phyloP scores from a whole-genome alignment of 2,329 filamentous ascomycete genomes.

The Mycocentrospora acerina region DNA sequence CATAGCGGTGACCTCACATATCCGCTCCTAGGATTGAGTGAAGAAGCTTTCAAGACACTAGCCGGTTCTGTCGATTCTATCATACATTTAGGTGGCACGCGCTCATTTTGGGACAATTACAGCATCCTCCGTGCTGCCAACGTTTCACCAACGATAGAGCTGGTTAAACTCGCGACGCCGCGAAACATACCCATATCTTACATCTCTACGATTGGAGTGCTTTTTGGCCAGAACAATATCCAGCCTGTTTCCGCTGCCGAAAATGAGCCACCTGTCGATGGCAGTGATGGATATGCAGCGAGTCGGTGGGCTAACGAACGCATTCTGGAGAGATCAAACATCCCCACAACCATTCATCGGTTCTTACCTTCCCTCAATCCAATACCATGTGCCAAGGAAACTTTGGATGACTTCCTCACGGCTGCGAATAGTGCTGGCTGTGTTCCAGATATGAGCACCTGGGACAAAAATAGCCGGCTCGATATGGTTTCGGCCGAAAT shows the following conservation, averaged over 20 bases:
- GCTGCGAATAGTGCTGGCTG: too few species aligned
- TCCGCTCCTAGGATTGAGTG: slow-evolving; percentile 42
- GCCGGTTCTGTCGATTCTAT: slow-evolving; percentile 34
- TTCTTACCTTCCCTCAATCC: too few species aligned
- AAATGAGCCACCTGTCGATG: too few species aligned
- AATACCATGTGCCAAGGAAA: too few species aligned
- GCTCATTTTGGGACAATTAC: slow-evolving; percentile 26
- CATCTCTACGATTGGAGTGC: too few species aligned
- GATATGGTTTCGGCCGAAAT: too few species aligned
- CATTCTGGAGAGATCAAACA: slow-evolving; percentile 30
- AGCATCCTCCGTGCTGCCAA: slow-evolving; percentile 19
- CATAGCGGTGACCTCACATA: not conserved
- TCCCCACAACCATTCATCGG: slow-evolving; percentile 6
- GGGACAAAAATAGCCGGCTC: too few species aligned
- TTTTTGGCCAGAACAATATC: too few species aligned
- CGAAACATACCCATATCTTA: slow-evolving; percentile 16
- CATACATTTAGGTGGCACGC: slow-evolving; percentile 20
- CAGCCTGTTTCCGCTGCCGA: too few species aligned
- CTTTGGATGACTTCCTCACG: too few species aligned
- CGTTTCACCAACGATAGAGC: slow-evolving; percentile 10
- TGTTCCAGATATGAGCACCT: too few species aligned
- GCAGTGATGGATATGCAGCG: slow-evolving; percentile 43
- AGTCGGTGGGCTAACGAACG: slow-evolving; percentile 45
- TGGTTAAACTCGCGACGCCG: slow-evolving; percentile 5
- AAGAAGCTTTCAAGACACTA: slow-evolving; percentile 28